Percentiles rank a stretch among this genome's conserved stretches.
Evolutionary conservation across 345 rosid genomes (phyloP).

Genomic region (Pistacia vera): DNA sequence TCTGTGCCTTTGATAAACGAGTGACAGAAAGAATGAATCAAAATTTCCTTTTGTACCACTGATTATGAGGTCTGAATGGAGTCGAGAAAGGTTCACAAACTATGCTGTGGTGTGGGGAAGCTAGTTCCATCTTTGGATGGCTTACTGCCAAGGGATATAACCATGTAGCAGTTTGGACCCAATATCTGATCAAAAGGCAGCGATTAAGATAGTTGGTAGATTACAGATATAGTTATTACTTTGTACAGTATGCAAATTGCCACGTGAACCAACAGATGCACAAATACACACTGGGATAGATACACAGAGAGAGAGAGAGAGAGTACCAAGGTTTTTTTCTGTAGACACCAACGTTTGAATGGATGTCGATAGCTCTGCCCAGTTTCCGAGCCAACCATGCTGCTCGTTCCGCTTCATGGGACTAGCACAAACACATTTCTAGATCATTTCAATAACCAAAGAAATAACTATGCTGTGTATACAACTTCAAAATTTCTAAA

Average conservation of each 20-base stretch:
- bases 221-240: not conserved
- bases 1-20: not conserved
- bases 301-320: slow-evolving; percentile 20
- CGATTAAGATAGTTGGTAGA: not conserved
- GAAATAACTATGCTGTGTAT: not conserved
- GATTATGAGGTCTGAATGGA: not conserved
- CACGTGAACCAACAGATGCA: not conserved
- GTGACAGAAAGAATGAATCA: not conserved
- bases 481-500: not conserved
- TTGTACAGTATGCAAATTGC: not conserved
- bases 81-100: slow-evolving; percentile 24
- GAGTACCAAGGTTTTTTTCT: slow-evolving; percentile 59
- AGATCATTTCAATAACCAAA: slow-evolving; percentile 11
- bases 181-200: slow-evolving; percentile 55
- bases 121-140: slow-evolving; percentile 49
- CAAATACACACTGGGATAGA: not conserved
- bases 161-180: slow-evolving; percentile 68
- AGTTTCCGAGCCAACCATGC: slow-evolving; percentile 10
- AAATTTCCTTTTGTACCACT: slow-evolving; percentile 1
- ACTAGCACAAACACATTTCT: slow-evolving; percentile 37
- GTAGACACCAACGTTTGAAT: slow-evolving; percentile 56
- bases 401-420: slow-evolving; percentile 59
- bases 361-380: slow-evolving; percentile 78
- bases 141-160: too few relatives aligned
- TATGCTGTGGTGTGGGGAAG: slow-evolving; percentile 54